A percentile compares a stretch with the other conserved stretches of the same genome.
Evolutionary conservation across 345 rosid genomes (phyloP).

Genomic region (Euphorbia tirucalli): DNA sequence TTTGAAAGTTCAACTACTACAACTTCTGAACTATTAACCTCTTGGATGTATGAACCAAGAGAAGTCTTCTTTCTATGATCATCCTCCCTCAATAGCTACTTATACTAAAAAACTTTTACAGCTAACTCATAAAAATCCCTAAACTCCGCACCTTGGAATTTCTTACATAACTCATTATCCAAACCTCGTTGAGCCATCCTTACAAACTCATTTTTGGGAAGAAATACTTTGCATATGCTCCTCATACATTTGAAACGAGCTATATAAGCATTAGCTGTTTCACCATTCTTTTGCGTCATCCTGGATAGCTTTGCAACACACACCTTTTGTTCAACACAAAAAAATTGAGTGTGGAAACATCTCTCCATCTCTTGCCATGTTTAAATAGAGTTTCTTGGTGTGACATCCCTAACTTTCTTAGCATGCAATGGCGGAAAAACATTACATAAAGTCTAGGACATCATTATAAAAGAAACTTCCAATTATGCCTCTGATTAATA

Average conservation of each 20-base stretch:
- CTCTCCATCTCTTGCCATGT: background rate
- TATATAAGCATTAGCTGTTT: background rate
- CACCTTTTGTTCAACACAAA: background rate
- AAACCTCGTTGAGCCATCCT: background rate
- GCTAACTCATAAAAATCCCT: background rate
- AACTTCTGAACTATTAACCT: background rate
- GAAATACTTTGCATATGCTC: background rate
- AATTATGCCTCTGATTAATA: too few relatives aligned
- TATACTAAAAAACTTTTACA: background rate
- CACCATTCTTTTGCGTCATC: background rate
- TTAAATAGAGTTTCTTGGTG: background rate
- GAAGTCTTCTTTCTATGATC: background rate
- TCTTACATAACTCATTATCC: background rate
- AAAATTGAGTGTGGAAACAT: background rate
- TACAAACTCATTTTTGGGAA: background rate
- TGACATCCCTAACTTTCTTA: too few relatives aligned
- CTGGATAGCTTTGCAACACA: background rate
- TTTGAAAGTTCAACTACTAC: background rate
- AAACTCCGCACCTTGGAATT: background rate
- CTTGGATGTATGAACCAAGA: background rate
- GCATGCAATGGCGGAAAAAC: too few relatives aligned
- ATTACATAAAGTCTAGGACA: too few relatives aligned
- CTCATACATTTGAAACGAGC: background rate
- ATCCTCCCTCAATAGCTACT: background rate
- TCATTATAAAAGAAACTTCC: too few relatives aligned